Base-by-base conservation (phyloP, 805 yeast species). In the Saturnispora galanensis region DNA sequence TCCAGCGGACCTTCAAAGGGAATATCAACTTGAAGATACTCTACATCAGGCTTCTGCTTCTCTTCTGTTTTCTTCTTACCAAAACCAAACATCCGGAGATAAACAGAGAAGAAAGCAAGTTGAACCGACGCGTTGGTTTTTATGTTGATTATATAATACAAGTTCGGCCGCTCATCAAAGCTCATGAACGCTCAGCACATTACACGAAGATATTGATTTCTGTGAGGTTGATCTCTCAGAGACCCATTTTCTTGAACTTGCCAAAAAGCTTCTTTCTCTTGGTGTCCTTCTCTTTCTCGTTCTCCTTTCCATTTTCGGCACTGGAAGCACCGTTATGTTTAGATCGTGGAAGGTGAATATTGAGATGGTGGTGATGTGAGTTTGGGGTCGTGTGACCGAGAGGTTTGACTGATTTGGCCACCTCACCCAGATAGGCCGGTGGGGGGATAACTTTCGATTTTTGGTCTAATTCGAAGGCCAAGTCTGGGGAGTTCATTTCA, bases 1-100 rank as follows among this genome's bases (percentile, higher is more conserved):
- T 64, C 55, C 9, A 84, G 77, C 2, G 86, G 77, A 6, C 54
- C 57, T 31, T 67, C 70, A 53, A 85, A 81, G 1, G 95, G 94
- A 8, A 52, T 38, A 5, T 51, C 50, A 3, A 53, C 56, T n/a
- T 50, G 49, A 30, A 62, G 51, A n/a, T 56, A 47, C 9, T 47
- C 18, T 1, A 21, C 44, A n/a, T 33, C 46, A 17, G 50, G 49
- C 36, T 48, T 47, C 18, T 39, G 43, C 34, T 39, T 42, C 12
- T 43, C 53, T 5, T 42, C 50, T 11, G 41, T 38, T 31, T 58
- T 58, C 50, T 56, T 59, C 45, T 50, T 59, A 1, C 58, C 59
- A 37, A 54, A 56, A 5, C 61, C 60, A 46, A 54, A 54, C 57
- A 54, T 53, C 3, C 29, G n/a, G 38, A 17, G 28, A 35, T 17